Percentiles rank a stretch among this genome's conserved stretches.
These are phyloP conservation scores for Parastagonospora nodorum DNA, from an alignment of 2,329 filamentous ascomycete genomes.

Conservation along the genomic window DNA sequence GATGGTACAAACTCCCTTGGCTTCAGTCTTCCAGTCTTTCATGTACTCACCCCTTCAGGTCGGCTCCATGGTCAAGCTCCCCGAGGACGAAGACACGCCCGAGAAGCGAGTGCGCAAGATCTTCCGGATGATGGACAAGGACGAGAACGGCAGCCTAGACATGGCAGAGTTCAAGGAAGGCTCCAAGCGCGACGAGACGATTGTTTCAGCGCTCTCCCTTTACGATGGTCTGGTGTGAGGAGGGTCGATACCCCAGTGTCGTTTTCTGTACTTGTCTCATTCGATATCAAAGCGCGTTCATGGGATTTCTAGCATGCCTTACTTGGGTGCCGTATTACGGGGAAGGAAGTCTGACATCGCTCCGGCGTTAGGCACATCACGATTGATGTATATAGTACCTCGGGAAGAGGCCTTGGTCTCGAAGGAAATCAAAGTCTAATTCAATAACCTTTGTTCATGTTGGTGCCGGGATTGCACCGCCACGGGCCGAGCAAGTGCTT, in stretches of 20 bases:
- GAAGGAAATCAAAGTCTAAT: slow-evolving; percentile 14
- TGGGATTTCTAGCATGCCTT: slow-evolving; percentile 36
- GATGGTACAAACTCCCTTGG: slow-evolving; percentile 69
- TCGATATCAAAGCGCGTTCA: slow-evolving; percentile 49
- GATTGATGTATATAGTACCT: slow-evolving; percentile 41
- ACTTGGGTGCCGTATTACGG: slow-evolving; percentile 38
- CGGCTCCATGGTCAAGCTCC: slow-evolving; percentile 98
- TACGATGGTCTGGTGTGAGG: slow-evolving; percentile 89
- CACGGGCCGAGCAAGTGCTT: too few species aligned
- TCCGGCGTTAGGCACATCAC: slow-evolving; percentile 40
- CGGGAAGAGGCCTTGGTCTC: slow-evolving; percentile 11
- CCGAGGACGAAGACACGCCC: slow-evolving; percentile 97
- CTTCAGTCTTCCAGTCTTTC: background rate
- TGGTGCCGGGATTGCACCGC: too few species aligned
- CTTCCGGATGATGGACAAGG: slow-evolving; percentile 99
- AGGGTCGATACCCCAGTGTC: slow-evolving; percentile 26
- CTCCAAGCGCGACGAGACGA: slow-evolving; percentile 97
- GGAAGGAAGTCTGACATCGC: slow-evolving; percentile 34
- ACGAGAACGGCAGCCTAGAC: slow-evolving; percentile 95
- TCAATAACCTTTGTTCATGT: background rate
- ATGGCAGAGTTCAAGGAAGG: slow-evolving; percentile 99
- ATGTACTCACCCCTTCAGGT: slow-evolving; percentile 63
- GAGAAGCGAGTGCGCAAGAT: slow-evolving; percentile 99
- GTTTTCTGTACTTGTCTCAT: slow-evolving; percentile 39
- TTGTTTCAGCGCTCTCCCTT: slow-evolving; percentile 92